phyloP scores from a whole-genome alignment of 2,329 filamentous ascomycete species.

The Parastagonospora nodorum region DNA sequence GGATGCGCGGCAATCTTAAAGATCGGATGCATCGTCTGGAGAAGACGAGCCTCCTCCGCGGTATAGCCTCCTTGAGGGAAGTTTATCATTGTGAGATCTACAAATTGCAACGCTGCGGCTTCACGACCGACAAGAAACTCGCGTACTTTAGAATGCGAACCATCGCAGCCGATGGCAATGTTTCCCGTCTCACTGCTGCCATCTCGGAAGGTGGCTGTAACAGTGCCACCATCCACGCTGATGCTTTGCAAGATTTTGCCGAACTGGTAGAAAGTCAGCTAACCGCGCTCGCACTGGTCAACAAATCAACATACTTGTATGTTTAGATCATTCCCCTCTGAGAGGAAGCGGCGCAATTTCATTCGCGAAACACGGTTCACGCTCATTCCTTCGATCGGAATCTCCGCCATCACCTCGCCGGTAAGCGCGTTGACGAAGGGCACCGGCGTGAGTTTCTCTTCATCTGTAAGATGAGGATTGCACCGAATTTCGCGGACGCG shows the following conservation, averaged over 20 bases:
- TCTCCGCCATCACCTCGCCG: neutral
- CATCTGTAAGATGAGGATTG: neutral
- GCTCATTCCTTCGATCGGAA: neutral
- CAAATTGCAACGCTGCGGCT: neutral
- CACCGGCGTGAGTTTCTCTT: neutral
- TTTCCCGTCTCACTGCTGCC: neutral
- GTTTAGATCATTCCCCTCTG: neutral
- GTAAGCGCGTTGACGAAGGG: neutral
- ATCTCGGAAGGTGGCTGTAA: neutral
- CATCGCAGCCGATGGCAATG: neutral
- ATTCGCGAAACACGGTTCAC: neutral
- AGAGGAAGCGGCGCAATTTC: neutral
- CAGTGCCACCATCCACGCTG: neutral
- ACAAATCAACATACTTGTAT: neutral
- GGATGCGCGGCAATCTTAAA: neutral
- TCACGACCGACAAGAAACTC: neutral
- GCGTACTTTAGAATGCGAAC: neutral
- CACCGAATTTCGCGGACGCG: neutral
- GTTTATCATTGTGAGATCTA: neutral
- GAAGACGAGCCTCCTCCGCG: neutral
- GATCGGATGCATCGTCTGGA: neutral
- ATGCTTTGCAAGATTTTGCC: neutral
- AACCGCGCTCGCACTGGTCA: neutral
- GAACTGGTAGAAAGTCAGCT: neutral
- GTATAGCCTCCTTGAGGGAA: neutral